phyloP scores from a whole-genome alignment of 768 basidiomycete genomes.

The Clavaria fumosa region DNA sequence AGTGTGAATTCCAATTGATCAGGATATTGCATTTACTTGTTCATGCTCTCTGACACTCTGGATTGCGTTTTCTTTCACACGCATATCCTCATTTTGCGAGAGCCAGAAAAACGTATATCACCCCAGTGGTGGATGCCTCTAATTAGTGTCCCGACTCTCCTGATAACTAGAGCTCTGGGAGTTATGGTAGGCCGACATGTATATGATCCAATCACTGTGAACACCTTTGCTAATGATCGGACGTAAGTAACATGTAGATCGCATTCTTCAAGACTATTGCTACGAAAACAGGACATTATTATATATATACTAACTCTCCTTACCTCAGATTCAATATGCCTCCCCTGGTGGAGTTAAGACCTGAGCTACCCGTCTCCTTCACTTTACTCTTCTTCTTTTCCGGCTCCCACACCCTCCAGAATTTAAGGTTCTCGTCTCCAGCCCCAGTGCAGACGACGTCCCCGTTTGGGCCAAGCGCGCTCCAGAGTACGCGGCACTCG shows the following conservation, averaged over 20 bases:
- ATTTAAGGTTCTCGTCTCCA: constrained; percentile 93
- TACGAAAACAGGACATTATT: no score
- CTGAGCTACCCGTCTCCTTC: constrained; percentile 28
- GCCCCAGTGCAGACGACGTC: constrained; percentile 87
- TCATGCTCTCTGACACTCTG: constrained; percentile 92
- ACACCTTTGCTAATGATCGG: no score
- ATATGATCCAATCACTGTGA: no score
- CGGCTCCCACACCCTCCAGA: constrained; percentile 80
- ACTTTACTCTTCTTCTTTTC: constrained; percentile 31
- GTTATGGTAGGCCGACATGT: no score
- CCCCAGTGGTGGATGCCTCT: no score
- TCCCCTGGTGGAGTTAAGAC: constrained; percentile 33
- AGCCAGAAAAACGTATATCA: constrained; percentile 43
- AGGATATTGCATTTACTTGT: constrained; percentile 1
- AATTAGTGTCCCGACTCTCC: constrained; percentile 22
- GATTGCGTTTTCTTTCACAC: constrained; percentile 60
- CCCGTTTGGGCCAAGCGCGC: constrained; percentile 73
- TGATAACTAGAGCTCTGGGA: constrained; percentile 19
- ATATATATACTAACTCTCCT: no score
- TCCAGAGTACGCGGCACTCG: constrained; percentile 80
- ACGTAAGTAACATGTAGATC: no score
- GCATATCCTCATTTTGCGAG: constrained; percentile 92
- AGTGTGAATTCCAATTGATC: not conserved
- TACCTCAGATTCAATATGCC: constrained; percentile 34
- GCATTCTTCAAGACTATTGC: no score